Evolutionary conservation across 1,139 yeast species (phyloP), one percentile per base, ranked within the genome.

Genomic region (Debaryomyces psychrophilus): DNA sequence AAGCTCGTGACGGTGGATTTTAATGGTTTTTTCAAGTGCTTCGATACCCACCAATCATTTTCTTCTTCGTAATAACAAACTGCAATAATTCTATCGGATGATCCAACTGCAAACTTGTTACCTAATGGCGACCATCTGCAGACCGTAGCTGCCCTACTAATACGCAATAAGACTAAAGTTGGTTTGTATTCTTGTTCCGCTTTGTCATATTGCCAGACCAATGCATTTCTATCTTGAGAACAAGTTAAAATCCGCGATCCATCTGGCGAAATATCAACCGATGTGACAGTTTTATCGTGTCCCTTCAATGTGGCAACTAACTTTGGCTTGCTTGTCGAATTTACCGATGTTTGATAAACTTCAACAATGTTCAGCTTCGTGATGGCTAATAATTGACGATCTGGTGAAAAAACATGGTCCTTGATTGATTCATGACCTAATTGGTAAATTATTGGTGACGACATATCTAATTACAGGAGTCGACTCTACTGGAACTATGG

Each of bases 41-140:
- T 93, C 17, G 98, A 90, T 44, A 93, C 92, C 99, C 99, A 95
- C 99, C 99, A 95, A 65, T 95, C 96, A 66, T 93, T 93, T 60
- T 92, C 97, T 52, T 79, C 87, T 67, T 95, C 99, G 66, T 88
- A 93, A 70, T 92, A 93, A 71, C 99, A 95, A 43, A 95, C 87
- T 14, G 99, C 97, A 66, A 95, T 86, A 51, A 89, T 85, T 47
- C 98, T 77, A 46, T 97, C 98, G 46, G 96, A 89, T 4, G 97
- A 89, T 0, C 98, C 99, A 38, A 93, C 98, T 1, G 99, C 99
- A 68, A 95, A 93, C 72, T 95, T 95, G 61, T 72, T 73, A 15
- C 97, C 98, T 54, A 81, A 82, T 22, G 98, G 97, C 4, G 96
- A 88, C 99, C 99, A 93, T 55, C 83, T 79, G 47, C 92, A 96